Base-by-base conservation (phyloP, 1,139 yeast species). In the Suhomyces wounanorum region DNA sequence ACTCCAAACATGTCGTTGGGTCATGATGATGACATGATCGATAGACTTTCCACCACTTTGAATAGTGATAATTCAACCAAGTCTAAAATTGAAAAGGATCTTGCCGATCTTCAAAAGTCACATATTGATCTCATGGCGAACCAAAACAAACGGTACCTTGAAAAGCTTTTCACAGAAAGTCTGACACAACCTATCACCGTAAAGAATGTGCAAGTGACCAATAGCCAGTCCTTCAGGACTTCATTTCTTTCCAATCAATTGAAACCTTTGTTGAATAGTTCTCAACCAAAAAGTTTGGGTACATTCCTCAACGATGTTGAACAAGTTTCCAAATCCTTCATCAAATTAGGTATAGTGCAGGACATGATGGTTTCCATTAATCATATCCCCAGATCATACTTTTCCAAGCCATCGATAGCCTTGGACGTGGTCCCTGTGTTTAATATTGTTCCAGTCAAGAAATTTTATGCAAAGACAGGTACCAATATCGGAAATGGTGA, bases 401-500 rank as follows among this genome's bases (percentile, higher is more conserved):
- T 49, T 40, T 33, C 52, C 17, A 45, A 44, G 8, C 43, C 46
- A 1, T 42, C 49, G 3, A 62, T 67, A 36, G 60, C 74, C 3
- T 49, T 83, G 11, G 76, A 77, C 25, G 60, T 87, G 13, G 76
- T 78, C 0, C 87, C 91, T 0, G 75, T 78, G n/a, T 68, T 87
- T 53, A 77, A 80, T 48, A 59, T 87, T 2, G 54, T 76, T 11
- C 95, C 95, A 0, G 78, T 80, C 2, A 85, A 87, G 57, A 77
- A 75, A 57, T 86, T 88, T 62, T 81, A 81, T 54, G 91, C 95
- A 53, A 87, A 86, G 61, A 89, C 96, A 1, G 97, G 97, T n/a
- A 92, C 97, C 6, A 91, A 88, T 66, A 82, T 92, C 4, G 97
- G 97, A 2, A 92, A 92, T 63, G 96, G 96, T 26, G 97, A 91